A percentile compares a stretch with the other conserved stretches of the same genome.
Evolutionary conservation across 2,329 filamentous ascomycete species (phyloP).

Genomic region (Xylariaceae sp.): DNA sequence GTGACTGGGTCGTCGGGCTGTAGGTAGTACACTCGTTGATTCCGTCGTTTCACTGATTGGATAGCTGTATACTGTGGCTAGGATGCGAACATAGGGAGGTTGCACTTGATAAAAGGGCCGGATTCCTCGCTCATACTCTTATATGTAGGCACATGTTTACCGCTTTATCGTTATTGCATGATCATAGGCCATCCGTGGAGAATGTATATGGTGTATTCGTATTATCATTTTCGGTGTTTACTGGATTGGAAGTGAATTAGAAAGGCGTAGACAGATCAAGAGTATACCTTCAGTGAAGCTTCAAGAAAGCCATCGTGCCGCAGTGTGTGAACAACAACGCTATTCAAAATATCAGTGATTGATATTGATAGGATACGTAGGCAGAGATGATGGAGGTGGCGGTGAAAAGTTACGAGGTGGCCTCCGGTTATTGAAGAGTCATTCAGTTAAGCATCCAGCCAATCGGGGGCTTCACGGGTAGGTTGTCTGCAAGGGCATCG

Average conservation of each 20-base stretch:
- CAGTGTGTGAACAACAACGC: not conserved
- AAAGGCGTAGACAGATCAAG: conserved; percentile 16
- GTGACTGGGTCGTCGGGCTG: not conserved
- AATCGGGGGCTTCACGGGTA: conserved; percentile 6
- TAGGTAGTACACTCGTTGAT: not conserved
- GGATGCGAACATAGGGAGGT: not conserved
- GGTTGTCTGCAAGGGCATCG: not conserved
- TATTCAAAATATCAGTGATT: not conserved
- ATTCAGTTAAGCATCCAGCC: conserved; percentile 11
- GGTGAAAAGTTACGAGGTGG: not conserved
- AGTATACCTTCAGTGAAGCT: conserved; percentile 4
- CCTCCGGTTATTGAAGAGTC: conserved; percentile 15
- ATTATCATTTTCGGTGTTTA: conserved; percentile 39
- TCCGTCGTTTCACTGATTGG: not conserved
- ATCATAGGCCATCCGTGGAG: conserved; percentile 27
- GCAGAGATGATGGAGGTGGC: not conserved
- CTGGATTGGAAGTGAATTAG: not conserved
- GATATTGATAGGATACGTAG: not conserved
- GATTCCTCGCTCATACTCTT: conserved; percentile 19
- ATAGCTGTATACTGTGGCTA: not conserved
- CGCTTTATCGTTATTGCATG: conserved; percentile 29
- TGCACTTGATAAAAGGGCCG: not conserved
- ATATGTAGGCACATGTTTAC: conserved; percentile 13
- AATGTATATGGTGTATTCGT: conserved; percentile 34
- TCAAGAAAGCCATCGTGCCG: conserved; percentile 12